These are phyloP conservation scores for Astathelohania contejeani DNA, from an alignment of 371 early-diverging fungal species.

Conservation along the genomic window DNA sequence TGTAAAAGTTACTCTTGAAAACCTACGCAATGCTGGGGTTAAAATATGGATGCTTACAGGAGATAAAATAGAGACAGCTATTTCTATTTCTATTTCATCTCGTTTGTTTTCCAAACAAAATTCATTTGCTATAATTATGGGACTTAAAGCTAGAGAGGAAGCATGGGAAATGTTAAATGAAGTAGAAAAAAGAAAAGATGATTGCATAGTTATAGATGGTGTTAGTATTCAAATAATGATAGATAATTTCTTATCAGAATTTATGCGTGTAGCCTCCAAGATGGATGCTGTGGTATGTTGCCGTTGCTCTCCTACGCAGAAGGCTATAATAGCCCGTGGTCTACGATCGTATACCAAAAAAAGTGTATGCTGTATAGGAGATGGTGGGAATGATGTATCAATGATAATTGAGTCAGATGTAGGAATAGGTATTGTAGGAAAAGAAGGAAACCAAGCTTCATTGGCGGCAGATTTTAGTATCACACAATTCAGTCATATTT, in stretches of 20 bases:
- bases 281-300: slow-evolving; percentile 79
- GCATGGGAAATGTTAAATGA: slow-evolving; percentile 20
- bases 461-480: slow-evolving; percentile 88
- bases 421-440: slow-evolving; percentile 92
- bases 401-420: slow-evolving; percentile 96
- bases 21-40: slow-evolving; percentile 78
- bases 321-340: slow-evolving; percentile 76
- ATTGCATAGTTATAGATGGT: slow-evolving; percentile 85
- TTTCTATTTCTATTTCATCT: slow-evolving; percentile 76
- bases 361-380: slow-evolving; percentile 77
- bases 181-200: slow-evolving; percentile 25
- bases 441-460: slow-evolving; percentile 90
- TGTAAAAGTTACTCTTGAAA: slow-evolving; percentile 73
- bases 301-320: slow-evolving; percentile 93
- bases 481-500: slow-evolving; percentile 69
- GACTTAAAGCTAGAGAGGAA: slow-evolving; percentile 22
- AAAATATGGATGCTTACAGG: slow-evolving; percentile 98
- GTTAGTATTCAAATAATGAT: slow-evolving; percentile 65
- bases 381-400: slow-evolving; percentile 95
- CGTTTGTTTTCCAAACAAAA: slow-evolving; percentile 62
- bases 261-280: slow-evolving; percentile 61
- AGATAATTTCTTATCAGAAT: slow-evolving; percentile 61
- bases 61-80: slow-evolving; percentile 98
- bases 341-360: slow-evolving; percentile 63
- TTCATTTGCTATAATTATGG: slow-evolving; percentile 31